These are phyloP conservation scores for Clitoria ternatea DNA, from an alignment of 306 rosid genomes.

Conservation along the genomic window DNA sequence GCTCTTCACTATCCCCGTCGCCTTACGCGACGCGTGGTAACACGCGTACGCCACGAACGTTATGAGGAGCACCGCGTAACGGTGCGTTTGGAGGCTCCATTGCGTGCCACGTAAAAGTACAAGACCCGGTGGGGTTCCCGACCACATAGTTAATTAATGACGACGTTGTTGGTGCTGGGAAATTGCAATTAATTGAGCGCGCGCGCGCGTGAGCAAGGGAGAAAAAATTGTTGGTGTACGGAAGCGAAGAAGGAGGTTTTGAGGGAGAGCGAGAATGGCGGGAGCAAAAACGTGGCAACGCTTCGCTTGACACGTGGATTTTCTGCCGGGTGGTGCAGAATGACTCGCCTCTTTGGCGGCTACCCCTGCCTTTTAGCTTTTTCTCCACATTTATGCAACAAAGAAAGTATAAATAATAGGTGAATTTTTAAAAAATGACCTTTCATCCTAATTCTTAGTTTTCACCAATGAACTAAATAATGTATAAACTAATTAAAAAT, in stretches of 20 bases:
- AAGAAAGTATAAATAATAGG: no score
- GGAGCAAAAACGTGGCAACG: conserved; percentile 24
- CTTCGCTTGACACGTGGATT: conserved; percentile 22
- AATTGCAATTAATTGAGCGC: no score
- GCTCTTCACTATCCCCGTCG: conserved; percentile 65
- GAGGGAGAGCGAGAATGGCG: conserved; percentile 46
- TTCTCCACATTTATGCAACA: not conserved
- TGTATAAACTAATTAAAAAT: no score
- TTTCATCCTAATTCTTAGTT: no score
- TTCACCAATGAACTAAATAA: no score
- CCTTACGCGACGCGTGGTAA: conserved; percentile 79
- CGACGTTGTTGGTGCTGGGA: not conserved
- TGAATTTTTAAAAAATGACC: no score
- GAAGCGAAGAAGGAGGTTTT: no score
- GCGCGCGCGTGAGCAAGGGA: no score
- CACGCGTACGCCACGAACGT: conserved; percentile 74
- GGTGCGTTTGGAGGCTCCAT: conserved; percentile 49
- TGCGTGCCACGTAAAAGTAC: conserved; percentile 45
- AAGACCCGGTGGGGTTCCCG: conserved; percentile 59
- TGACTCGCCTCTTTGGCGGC: conserved; percentile 19
- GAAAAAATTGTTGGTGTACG: no score
- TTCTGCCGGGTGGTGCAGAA: conserved; percentile 21
- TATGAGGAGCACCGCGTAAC: conserved; percentile 50
- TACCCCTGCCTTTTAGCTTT: not conserved
- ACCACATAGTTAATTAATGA: not conserved